A percentile compares a stretch with the other conserved stretches of the same genome.
Conservation (phyloP, 805 yeast species). For the Martiniozyma abietophila region DNA sequence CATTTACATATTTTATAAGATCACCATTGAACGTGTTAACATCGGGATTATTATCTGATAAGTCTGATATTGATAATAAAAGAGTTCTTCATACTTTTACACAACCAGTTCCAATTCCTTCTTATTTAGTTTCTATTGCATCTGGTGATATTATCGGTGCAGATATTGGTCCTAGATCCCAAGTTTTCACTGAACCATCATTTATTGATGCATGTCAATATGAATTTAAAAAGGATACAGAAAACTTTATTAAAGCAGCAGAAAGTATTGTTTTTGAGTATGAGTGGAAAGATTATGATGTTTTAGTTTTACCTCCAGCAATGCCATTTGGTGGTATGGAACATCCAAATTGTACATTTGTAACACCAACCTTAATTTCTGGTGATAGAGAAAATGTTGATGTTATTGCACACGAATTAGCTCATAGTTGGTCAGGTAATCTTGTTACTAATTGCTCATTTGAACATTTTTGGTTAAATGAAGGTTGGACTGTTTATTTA, state of each 20-base stretch:
- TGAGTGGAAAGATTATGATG: conserved; percentile 80
- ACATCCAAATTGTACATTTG: conserved; percentile 84
- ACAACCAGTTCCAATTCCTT: conserved; percentile 80
- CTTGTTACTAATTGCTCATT: conserved; percentile 84
- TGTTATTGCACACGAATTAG: conserved; percentile 87
- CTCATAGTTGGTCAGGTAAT: conserved; percentile 91
- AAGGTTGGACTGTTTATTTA: conserved; percentile 92
- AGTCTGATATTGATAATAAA: conserved; percentile 26
- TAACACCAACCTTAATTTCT: conserved; percentile 79
- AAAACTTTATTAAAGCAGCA: conserved; percentile 68
- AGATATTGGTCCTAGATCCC: conserved; percentile 78
- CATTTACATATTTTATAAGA: conserved; percentile 45
- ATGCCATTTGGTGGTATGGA: conserved; percentile 95
- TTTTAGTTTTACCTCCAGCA: conserved; percentile 66
- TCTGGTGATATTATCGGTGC: conserved; percentile 67
- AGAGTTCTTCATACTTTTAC: conserved; percentile 36
- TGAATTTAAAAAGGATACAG: conserved; percentile 77
- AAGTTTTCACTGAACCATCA: conserved; percentile 70
- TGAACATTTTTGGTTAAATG: conserved; percentile 93
- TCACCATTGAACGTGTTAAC: conserved; percentile 66
- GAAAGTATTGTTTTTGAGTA: conserved; percentile 69
- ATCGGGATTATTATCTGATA: conserved; percentile 40
- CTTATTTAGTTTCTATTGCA: conserved; percentile 76
- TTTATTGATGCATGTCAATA: conserved; percentile 58
- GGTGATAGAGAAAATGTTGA: conserved; percentile 82